Conservation (phyloP, 2,329 filamentous ascomycete species). For the Pyricularia pennisetigena region DNA sequence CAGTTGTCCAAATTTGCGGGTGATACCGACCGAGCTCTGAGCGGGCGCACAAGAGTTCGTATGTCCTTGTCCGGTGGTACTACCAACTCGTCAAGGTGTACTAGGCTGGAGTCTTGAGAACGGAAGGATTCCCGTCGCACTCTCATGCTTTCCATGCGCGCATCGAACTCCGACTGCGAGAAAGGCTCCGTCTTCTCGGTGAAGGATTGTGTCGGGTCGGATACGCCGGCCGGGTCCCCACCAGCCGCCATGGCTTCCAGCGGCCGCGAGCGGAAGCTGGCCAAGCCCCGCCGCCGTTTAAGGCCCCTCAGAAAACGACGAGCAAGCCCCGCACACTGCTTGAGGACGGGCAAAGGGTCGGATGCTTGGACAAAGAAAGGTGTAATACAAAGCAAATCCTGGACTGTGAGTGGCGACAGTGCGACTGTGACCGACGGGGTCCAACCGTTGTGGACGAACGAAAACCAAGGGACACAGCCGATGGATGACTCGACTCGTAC, state of each 20-base stretch:
- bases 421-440: neutral
- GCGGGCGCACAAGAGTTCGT: constrained; percentile 45
- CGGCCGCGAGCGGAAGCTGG: neutral
- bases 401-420: neutral
- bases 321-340: neutral
- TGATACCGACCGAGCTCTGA: constrained; percentile 43
- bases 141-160: constrained; percentile 34
- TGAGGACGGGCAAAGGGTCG: neutral
- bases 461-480: neutral
- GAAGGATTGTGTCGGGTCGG: constrained; percentile 7
- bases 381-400: neutral
- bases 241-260: constrained; percentile 3
- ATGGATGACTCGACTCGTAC: neutral
- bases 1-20: constrained; percentile 43
- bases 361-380: neutral
- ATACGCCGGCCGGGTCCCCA: neutral
- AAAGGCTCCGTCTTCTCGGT: constrained; percentile 48
- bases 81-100: constrained; percentile 43
- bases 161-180: constrained; percentile 44
- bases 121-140: constrained; percentile 28
- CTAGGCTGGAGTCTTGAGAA: constrained; percentile 26
- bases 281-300: neutral
- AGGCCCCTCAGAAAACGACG: neutral
- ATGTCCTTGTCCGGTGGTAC: constrained; percentile 38
- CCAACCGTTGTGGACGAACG: neutral